Evolutionary conservation across 148 eudicot genomes (phyloP).

Genomic region (Agrostemma githago): DNA sequence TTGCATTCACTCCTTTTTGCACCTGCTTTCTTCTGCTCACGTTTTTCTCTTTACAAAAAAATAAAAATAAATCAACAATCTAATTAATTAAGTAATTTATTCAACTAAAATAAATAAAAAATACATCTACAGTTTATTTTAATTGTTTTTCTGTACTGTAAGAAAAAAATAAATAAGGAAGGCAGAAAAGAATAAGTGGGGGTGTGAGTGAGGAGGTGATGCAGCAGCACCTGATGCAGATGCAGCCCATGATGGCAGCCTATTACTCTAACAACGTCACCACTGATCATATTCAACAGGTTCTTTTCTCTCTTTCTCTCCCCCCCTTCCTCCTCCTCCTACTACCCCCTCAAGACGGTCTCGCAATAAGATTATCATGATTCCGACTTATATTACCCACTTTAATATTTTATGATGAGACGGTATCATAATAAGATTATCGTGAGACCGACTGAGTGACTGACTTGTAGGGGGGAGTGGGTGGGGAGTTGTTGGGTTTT

Average conservation of each 20-base stretch:
- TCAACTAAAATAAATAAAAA: no score
- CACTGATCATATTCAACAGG: conserved; percentile 96
- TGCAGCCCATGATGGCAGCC: conserved; percentile 97
- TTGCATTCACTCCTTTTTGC: not conserved
- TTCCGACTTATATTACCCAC: not conserved
- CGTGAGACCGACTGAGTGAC: no score
- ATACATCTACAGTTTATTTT: not conserved
- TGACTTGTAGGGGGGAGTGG: no score
- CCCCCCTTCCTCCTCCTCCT: no score
- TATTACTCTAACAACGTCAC: conserved; percentile 92
- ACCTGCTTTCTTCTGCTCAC: not conserved
- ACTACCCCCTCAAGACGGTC: no score
- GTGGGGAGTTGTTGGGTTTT: no score
- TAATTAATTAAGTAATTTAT: no score
- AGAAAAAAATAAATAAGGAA: not conserved
- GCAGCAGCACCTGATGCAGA: conserved; percentile 99
- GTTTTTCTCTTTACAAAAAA: no score
- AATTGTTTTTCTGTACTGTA: not conserved
- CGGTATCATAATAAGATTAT: no score
- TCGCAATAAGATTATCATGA: not conserved
- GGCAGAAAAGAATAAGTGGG: not conserved
- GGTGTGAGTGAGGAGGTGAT: conserved; percentile 26
- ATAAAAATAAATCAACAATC: no score
- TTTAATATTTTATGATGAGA: no score
- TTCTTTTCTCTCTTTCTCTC: conserved; percentile 19